These are phyloP conservation scores for Coriaria nepalensis DNA, from an alignment of 306 rosid genomes.

Conservation along the genomic window DNA sequence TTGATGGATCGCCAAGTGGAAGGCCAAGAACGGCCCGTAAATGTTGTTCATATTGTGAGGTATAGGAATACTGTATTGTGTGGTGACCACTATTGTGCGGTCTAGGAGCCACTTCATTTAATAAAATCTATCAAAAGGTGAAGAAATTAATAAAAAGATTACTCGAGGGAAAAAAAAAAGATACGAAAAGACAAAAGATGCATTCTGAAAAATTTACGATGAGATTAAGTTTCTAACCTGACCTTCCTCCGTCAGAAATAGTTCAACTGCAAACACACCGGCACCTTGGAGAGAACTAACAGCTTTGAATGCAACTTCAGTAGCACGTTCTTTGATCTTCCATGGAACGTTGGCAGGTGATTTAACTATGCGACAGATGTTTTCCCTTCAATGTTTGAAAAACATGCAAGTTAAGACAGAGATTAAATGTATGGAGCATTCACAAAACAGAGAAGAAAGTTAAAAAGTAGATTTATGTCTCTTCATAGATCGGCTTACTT, in stretches of 20 bases:
- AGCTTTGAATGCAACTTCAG: constrained; percentile 70
- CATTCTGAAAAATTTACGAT: neutral
- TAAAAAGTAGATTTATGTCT: no score
- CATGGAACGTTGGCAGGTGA: constrained; percentile 72
- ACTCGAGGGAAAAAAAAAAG: no score
- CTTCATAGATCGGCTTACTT: constrained; percentile 46
- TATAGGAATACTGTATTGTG: constrained; percentile 75
- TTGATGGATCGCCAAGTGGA: constrained; percentile 91
- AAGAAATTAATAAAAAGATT: no score
- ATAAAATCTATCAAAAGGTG: constrained; percentile 46
- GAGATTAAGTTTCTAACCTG: constrained; percentile 39
- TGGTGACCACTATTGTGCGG: constrained; percentile 99
- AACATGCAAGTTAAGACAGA: no score
- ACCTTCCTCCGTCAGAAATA: constrained; percentile 64
- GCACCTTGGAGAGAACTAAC: constrained; percentile 84
- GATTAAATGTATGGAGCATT: no score
- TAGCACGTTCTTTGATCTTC: constrained; percentile 50
- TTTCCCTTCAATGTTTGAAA: constrained; percentile 45
- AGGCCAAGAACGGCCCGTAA: constrained; percentile 92
- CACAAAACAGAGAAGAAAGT: no score
- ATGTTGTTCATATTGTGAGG: constrained; percentile 88
- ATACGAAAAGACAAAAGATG: constrained; percentile 1
- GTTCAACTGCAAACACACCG: constrained; percentile 91
- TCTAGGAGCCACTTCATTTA: constrained; percentile 93
- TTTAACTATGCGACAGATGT: constrained; percentile 77